These are phyloP conservation scores for Alternaria angustiovoidea DNA, from an alignment of 2,329 filamentous ascomycete species.

Conservation along the genomic window DNA sequence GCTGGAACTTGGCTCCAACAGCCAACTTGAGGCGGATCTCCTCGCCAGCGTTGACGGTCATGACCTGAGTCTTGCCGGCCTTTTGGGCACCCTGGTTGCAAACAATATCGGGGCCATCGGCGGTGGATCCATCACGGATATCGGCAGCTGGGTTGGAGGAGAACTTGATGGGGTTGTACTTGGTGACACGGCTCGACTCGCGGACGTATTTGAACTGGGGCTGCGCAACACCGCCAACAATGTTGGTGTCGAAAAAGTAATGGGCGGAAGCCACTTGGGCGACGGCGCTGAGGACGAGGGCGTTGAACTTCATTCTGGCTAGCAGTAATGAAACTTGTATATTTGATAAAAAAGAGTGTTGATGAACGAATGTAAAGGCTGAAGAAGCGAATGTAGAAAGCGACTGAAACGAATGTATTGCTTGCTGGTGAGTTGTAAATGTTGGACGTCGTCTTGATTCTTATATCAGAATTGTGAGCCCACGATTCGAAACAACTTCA, in stretches of 20 bases:
- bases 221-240: constrained; percentile 20
- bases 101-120: constrained; percentile 32
- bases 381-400: constrained; percentile 11
- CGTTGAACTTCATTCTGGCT: constrained; percentile 18
- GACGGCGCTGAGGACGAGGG: constrained; percentile 8
- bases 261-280: constrained; percentile 31
- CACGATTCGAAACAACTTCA: not conserved
- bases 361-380: constrained; percentile 5
- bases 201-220: constrained; percentile 32
- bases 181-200: constrained; percentile 27
- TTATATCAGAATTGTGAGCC: not conserved
- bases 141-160: constrained; percentile 21
- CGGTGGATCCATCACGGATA: constrained; percentile 31
- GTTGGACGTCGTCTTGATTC: not conserved
- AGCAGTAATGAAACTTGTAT: constrained; percentile 10
- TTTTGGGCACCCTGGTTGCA: constrained; percentile 35
- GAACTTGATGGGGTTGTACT: constrained; percentile 40
- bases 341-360: not conserved
- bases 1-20: constrained; percentile 32
- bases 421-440: constrained; percentile 1
- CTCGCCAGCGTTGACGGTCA: constrained; percentile 33
- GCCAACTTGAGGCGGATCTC: constrained; percentile 30
- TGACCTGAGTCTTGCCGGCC: constrained; percentile 23
- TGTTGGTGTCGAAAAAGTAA: constrained; percentile 37
- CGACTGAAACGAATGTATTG: constrained; percentile 3